Percentiles rank a stretch among this genome's conserved stretches.
Conservation (phyloP, 257 asterid species). For the Ophiorrhiza pumila region DNA sequence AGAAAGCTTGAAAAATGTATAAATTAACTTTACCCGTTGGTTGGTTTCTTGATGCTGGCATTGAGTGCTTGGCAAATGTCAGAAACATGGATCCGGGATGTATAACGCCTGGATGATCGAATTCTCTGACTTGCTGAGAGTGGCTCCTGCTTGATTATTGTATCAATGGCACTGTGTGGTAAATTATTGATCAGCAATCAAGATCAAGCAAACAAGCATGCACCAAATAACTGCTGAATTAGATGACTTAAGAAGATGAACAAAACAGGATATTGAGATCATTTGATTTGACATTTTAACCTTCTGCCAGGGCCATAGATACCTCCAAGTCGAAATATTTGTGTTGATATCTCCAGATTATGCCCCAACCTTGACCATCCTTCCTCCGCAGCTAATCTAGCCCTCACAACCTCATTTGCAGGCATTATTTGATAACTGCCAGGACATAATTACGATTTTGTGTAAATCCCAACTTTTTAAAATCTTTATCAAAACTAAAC, state of each 20-base stretch:
- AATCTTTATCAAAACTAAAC: conserved; percentile 13
- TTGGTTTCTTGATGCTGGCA: conserved; percentile 64
- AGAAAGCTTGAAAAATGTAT: background rate
- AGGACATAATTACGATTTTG: conserved; percentile 19
- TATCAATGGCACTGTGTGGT: conserved; percentile 73
- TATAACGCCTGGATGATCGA: conserved; percentile 54
- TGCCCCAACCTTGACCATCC: conserved; percentile 67
- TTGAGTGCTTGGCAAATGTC: conserved; percentile 82
- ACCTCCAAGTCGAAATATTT: conserved; percentile 87
- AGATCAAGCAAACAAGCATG: background rate
- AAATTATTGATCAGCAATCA: background rate
- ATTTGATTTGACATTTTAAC: conserved; percentile 27
- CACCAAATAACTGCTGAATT: conserved; percentile 2
- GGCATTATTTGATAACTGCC: conserved; percentile 60
- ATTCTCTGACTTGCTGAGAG: conserved; percentile 53
- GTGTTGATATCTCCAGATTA: conserved; percentile 50
- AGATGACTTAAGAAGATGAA: background rate
- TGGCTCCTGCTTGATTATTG: conserved; percentile 60
- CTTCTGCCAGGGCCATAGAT: conserved; percentile 98
- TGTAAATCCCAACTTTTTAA: conserved; percentile 24
- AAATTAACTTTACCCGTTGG: conserved; percentile 39
- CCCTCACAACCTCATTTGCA: conserved; percentile 39
- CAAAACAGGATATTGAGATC: background rate
- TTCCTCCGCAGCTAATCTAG: conserved; percentile 76
- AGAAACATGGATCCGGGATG: conserved; percentile 82